Evolutionary conservation across 345 rosid genomes (phyloP), one percentile per base, ranked within the genome.

Genomic region (Linum lewisii): DNA sequence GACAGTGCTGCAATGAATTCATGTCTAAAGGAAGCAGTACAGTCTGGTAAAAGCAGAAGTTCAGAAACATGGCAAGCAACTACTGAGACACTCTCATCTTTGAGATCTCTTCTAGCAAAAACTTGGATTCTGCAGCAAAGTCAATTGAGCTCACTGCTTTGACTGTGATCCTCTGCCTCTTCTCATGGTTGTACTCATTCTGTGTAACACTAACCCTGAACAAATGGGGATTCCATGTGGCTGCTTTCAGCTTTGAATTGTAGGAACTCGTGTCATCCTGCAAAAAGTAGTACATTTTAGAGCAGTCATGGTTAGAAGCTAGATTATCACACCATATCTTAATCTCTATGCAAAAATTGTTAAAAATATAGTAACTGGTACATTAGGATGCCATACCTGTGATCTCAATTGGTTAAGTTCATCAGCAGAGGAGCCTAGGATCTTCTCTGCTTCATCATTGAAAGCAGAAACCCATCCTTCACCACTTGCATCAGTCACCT

Each of bases 131-230:
- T 47, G 88, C 84, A 67, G 88, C 81, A 72, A 77, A 92, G 69
- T 88, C 95, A 25, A 88, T 73, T 4, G 89, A 81, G 59, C 92
- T 76, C 49, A 69, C 81, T 36, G 73, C 86, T 77, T 66, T 88
- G 15, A 80, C 83, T 18, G 96, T 88, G 54, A 92, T 71, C 80
- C 98, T 84, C 68, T 85, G 98, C 61, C 88, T 78, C 82, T 88
- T 88, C 73, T 92, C 98, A 38, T 80, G 77, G 49, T 83, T 92
- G 73, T 88, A 88, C 64, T 92, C 97, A 1, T 83, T 73, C 67
- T 81, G 98, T 7, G 84, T 21, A 26, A 86, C 89, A 57, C 95
- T 82, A 24, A 88, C 78, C 45, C 84, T 68, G 63, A 92, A 82
- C 54, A 81, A 66, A 77, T 88, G 88, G 71, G 83, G 83, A 51